These are phyloP conservation scores for Hypoxylon fuscum DNA, from an alignment of 495 filamentous ascomycete species.

Conservation along the genomic window DNA sequence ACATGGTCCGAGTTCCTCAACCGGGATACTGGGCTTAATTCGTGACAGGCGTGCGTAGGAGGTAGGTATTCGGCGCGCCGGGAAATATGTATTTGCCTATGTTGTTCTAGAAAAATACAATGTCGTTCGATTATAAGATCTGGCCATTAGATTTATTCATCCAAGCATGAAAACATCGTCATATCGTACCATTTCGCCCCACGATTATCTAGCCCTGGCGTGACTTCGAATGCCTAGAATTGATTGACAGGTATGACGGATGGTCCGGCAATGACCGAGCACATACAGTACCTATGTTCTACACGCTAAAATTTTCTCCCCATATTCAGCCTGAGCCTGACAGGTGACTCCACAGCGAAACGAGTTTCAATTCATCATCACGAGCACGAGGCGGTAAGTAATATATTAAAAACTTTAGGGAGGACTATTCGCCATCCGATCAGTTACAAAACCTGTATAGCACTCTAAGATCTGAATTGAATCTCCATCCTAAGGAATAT, in stretches of 20 bases:
- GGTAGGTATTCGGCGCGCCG: slow-evolving; percentile 17
- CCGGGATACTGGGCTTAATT: slow-evolving; percentile 18
- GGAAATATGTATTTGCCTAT: slow-evolving; percentile 11
- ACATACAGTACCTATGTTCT: no score
- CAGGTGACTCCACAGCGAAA: slow-evolving; percentile 19
- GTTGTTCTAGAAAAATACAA: slow-evolving; percentile 31
- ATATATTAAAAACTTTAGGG: slow-evolving; percentile 19
- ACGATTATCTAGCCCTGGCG: slow-evolving; percentile 7
- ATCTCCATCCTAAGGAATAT: slow-evolving; percentile 1
- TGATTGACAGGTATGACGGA: neutral
- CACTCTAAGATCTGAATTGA: slow-evolving; percentile 9
- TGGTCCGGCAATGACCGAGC: slow-evolving; percentile 25
- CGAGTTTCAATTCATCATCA: slow-evolving; percentile 12
- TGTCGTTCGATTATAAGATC: slow-evolving; percentile 33
- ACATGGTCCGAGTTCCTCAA: slow-evolving; percentile 7
- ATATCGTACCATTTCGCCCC: slow-evolving; percentile 36
- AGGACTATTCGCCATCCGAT: slow-evolving; percentile 6
- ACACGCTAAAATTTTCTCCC: slow-evolving; percentile 14
- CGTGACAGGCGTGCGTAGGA: slow-evolving; percentile 5
- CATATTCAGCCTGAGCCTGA: slow-evolving; percentile 17
- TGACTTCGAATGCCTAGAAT: slow-evolving; percentile 20
- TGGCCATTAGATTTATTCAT: slow-evolving; percentile 20
- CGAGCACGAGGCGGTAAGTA: slow-evolving; percentile 23
- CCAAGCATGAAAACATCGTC: slow-evolving; percentile 35
- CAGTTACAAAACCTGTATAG: slow-evolving; percentile 16